Base-by-base conservation (phyloP, 2,329 filamentous ascomycete genomes). In the Ophiocordyceps camponoti-floridani region DNA sequence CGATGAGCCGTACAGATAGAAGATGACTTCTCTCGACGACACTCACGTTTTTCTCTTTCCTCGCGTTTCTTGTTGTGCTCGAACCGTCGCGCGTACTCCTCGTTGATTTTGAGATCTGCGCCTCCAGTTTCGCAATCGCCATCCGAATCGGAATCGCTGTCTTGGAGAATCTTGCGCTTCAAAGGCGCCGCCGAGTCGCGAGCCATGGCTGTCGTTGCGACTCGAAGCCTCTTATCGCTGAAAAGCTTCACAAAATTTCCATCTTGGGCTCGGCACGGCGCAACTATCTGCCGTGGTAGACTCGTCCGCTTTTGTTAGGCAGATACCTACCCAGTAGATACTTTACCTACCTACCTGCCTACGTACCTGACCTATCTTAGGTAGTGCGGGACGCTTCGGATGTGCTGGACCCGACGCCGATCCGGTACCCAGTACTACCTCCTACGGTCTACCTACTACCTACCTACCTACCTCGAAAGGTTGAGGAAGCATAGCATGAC, bases 1-100 rank as follows among this genome's bases (percentile, higher is more conserved):
- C 8, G n/a, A 10, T 13, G 26, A 23, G 23, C 23, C 5, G 23
- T 23, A 23, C 5, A 23, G 26, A 12, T 13, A 38, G 18, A 6
- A 13, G 8, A 11, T 41, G 12, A 27, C 14, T 16, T 14, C 18
- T n/a, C 14, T 4, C 5, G 19, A n/a, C 14, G 8, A 16, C 14
- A 37, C 75, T 54, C 56, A 83, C 80, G 61, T 56, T 75, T 72
- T 14, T 87, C 80, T 50, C 78, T 67, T 60, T 98, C 91, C 58
- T 94, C 88, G 47, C 89, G 77, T 67, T 94, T 94, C 68, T 96
- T 95, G 66, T 98, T 98, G 65, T 96, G 75, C 62, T 98, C 91
- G 54, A 94, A 96, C 38, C 85, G 74, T 52, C 75, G 77, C 40
- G 91, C 91, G 61, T 81, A 98, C 44, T 93, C 85, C 59, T 87